phyloP scores from a whole-genome alignment of 2,329 filamentous ascomycete genomes.

The Trichophyton simii region DNA sequence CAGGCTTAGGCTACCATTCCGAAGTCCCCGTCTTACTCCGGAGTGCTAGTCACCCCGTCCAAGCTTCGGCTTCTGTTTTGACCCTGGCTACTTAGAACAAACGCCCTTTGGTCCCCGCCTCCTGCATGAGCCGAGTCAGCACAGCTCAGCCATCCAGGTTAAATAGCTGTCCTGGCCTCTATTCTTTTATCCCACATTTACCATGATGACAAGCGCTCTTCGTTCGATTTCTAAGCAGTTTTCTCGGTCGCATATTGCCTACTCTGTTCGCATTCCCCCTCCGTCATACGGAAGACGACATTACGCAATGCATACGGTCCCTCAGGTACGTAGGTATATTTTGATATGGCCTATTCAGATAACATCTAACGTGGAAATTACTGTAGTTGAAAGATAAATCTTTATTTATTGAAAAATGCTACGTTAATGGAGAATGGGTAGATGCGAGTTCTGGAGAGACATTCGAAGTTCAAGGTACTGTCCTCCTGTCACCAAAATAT shows the following conservation, averaged over 20 bases:
- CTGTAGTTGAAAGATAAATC: slow-evolving; percentile 61
- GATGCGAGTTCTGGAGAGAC: slow-evolving; percentile 75
- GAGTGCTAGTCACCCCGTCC: background rate
- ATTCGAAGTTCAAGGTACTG: slow-evolving; percentile 65
- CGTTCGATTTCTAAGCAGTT: slow-evolving; percentile 26
- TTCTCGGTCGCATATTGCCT: slow-evolving; percentile 23
- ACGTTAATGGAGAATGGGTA: slow-evolving; percentile 90
- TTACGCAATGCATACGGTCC: slow-evolving; percentile 33
- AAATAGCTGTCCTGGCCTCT: background rate
- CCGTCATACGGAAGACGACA: slow-evolving; percentile 24
- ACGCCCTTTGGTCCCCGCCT: background rate
- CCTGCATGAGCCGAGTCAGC: background rate
- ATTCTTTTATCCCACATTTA: background rate
- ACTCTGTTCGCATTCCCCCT: slow-evolving; percentile 25
- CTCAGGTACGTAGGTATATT: slow-evolving; percentile 22
- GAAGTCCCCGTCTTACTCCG: too few species aligned
- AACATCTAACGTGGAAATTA: background rate
- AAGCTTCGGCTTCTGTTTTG: background rate
- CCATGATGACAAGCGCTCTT: slow-evolving; percentile 11
- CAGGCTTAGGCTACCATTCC: too few species aligned
- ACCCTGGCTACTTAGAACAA: background rate
- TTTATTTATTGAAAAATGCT: slow-evolving; percentile 71
- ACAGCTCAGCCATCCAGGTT: background rate
- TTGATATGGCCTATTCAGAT: slow-evolving; percentile 4
- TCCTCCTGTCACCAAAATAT: background rate